These are phyloP conservation scores for Coemansia sp. DNA, from an alignment of 192 early-diverging fungal species.

Conservation along the genomic window DNA sequence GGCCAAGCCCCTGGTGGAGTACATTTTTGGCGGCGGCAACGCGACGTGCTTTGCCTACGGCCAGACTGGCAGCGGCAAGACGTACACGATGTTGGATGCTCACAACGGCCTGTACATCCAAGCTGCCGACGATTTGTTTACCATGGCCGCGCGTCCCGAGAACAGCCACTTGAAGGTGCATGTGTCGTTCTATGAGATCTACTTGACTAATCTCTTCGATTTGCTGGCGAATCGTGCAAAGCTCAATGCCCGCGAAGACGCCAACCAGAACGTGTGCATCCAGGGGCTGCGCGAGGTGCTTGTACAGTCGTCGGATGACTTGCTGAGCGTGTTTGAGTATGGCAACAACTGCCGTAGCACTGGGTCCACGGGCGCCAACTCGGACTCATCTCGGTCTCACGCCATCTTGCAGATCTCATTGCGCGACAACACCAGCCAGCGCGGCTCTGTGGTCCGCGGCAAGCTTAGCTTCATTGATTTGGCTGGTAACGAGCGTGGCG, in stretches of 20 bases:
- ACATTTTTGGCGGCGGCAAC: slow-evolving; percentile 93
- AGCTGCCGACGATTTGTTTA: slow-evolving; percentile 91
- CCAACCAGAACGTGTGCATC: slow-evolving; percentile 91
- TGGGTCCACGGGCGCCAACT: slow-evolving; percentile 93
- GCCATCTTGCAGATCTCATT: slow-evolving; percentile 94
- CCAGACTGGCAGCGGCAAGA: slow-evolving; percentile 94
- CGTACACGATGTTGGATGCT: slow-evolving; percentile 93
- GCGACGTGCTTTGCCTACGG: slow-evolving; percentile 99
- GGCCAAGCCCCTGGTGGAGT: slow-evolving; percentile 88
- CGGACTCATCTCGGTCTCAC: slow-evolving; percentile 94
- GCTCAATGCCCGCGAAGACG: slow-evolving; percentile 95
- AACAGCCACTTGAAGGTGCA: slow-evolving; percentile 75
- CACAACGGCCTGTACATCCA: slow-evolving; percentile 87
- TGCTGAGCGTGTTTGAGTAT: slow-evolving; percentile 93
- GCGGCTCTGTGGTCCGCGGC: slow-evolving; percentile 63
- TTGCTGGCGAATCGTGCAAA: slow-evolving; percentile 86
- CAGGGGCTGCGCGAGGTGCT: slow-evolving; percentile 85
- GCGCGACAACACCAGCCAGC: slow-evolving; percentile 53
- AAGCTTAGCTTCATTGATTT: slow-evolving; percentile 98
- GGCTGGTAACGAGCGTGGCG: slow-evolving; percentile 96
- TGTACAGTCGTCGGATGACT: slow-evolving; percentile 77
- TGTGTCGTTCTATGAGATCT: slow-evolving; percentile 96
- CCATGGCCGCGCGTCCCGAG: slow-evolving; percentile 64
- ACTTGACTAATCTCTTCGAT: slow-evolving; percentile 94
- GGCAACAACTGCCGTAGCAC: slow-evolving; percentile 89